A percentile compares a stretch with the other conserved stretches of the same genome.
These are phyloP conservation scores for Pleurotus tuber-regium DNA, from an alignment of 768 basidiomycete genomes.

Conservation along the genomic window DNA sequence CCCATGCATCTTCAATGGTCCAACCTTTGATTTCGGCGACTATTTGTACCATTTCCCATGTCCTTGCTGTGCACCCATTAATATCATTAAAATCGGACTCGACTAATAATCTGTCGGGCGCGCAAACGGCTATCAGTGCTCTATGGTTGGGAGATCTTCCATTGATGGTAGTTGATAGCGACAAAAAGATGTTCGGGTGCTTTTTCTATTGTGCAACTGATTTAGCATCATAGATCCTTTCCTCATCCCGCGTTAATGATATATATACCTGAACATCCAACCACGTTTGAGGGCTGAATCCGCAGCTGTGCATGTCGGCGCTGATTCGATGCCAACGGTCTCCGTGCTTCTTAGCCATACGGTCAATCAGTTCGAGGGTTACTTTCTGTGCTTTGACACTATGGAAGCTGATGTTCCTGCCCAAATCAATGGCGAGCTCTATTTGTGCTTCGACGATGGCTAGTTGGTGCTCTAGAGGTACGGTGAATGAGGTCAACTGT, in stretches of 20 bases:
- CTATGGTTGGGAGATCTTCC: conserved; percentile 62
- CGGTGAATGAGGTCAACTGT: conserved; percentile 71
- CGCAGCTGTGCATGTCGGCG: conserved; percentile 89
- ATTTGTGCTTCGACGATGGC: conserved; percentile 81
- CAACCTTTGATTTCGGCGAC: conserved; percentile 79
- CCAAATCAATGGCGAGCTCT: conserved; percentile 76
- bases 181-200: conserved; percentile 80
- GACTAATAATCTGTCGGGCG: conserved; percentile 67
- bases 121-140: conserved; percentile 61
- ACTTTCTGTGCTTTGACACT: conserved; percentile 76
- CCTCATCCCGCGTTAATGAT: background rate
- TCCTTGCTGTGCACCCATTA: conserved; percentile 50
- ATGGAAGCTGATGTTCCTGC: conserved; percentile 82
- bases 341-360: conserved; percentile 57
- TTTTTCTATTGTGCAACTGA: conserved; percentile 52
- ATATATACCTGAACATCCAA: conserved; percentile 65
- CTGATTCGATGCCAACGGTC: conserved; percentile 64
- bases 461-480: conserved; percentile 80
- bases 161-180: conserved; percentile 86
- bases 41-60: conserved; percentile 75
- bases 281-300: conserved; percentile 77
- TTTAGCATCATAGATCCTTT: too few species aligned
- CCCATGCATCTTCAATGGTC: conserved; percentile 65
- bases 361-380: conserved; percentile 63
- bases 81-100: conserved; percentile 86